Percentiles rank a stretch among this genome's conserved stretches.
Conservation (phyloP, 1,284 basidiomycete genomes). For the Leccinum ponderosum region DNA sequence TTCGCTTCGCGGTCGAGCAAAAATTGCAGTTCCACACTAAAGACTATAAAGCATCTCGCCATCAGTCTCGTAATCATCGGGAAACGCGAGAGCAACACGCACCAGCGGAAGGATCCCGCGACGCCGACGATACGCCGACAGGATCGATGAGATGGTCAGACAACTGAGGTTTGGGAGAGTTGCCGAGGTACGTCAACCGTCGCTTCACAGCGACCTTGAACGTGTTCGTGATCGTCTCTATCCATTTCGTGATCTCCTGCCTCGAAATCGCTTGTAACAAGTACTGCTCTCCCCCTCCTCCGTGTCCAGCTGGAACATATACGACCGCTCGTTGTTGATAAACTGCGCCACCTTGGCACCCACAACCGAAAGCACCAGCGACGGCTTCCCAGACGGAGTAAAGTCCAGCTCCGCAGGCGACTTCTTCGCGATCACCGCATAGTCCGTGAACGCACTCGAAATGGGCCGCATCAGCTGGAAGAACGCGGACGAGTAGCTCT, state of each 20-base stretch:
- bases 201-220: slow-evolving; percentile 72
- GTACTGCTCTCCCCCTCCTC: slow-evolving; percentile 80
- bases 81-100: slow-evolving; percentile 26
- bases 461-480: slow-evolving; percentile 84
- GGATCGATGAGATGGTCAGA: slow-evolving; percentile 62
- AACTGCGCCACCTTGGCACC: slow-evolving; percentile 69
- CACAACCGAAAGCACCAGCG: slow-evolving; percentile 69
- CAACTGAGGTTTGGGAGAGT: slow-evolving; percentile 67
- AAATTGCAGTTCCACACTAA: slow-evolving; percentile 71
- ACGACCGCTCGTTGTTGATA: slow-evolving; percentile 77
- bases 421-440: slow-evolving; percentile 51
- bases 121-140: slow-evolving; percentile 35
- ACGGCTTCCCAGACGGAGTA: slow-evolving; percentile 63
- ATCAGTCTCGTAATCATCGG: slow-evolving; percentile 4
- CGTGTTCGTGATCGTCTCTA: slow-evolving; percentile 67
- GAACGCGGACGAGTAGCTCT: slow-evolving; percentile 78
- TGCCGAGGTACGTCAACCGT: slow-evolving; percentile 78
- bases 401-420: slow-evolving; percentile 77
- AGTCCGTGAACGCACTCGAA: slow-evolving; percentile 76
- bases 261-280: slow-evolving; percentile 70
- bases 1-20: slow-evolving; percentile 65
- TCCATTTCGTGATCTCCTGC: slow-evolving; percentile 73
- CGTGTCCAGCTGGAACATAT: slow-evolving; percentile 76
- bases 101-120: slow-evolving; percentile 66
- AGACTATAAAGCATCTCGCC: slow-evolving; percentile 49